Evolutionary conservation across 371 early-diverging fungal genomes (phyloP).

Genomic region (Mortierella sp.): DNA sequence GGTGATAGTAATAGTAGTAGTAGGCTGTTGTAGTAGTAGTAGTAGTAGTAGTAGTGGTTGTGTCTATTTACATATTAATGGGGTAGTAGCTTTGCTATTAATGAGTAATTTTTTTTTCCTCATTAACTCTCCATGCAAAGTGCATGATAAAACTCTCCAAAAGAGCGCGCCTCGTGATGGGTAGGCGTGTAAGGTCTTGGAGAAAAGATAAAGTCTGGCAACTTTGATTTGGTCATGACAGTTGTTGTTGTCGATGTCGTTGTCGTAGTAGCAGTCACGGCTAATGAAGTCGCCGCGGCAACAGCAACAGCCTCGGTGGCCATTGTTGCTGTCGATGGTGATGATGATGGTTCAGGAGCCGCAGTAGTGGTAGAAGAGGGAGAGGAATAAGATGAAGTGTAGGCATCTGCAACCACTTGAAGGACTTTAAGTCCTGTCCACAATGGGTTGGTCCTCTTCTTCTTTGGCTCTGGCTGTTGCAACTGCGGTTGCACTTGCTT

Average conservation of each 20-base stretch:
- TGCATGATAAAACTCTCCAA: conserved; percentile 53
- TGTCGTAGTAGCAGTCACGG: neutral
- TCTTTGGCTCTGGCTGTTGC: conserved; percentile 10
- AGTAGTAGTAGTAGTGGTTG: too few relatives aligned
- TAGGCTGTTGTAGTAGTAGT: too few relatives aligned
- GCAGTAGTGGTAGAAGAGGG: neutral
- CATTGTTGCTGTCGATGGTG: neutral
- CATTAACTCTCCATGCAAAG: conserved; percentile 32
- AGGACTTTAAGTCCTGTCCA: conserved; percentile 35
- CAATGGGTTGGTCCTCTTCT: conserved; percentile 17
- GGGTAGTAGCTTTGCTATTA: too few relatives aligned
- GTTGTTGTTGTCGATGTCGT: neutral
- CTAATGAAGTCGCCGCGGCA: neutral
- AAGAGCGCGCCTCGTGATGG: conserved; percentile 24
- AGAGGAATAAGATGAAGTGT: conserved; percentile 4
- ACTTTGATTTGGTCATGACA: conserved; percentile 3
- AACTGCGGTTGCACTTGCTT: neutral
- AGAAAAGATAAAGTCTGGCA: conserved; percentile 51
- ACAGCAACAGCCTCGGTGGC: neutral
- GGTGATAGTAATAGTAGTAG: too few relatives aligned
- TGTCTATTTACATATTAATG: conserved; percentile 22
- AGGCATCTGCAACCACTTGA: conserved; percentile 18
- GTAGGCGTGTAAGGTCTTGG: conserved; percentile 33
- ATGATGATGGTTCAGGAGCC: neutral
- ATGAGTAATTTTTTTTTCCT: neutral